These are phyloP conservation scores for Bryum argenteum DNA, from an alignment of 225 moss, liverwort and hornwort species.

Conservation along the genomic window DNA sequence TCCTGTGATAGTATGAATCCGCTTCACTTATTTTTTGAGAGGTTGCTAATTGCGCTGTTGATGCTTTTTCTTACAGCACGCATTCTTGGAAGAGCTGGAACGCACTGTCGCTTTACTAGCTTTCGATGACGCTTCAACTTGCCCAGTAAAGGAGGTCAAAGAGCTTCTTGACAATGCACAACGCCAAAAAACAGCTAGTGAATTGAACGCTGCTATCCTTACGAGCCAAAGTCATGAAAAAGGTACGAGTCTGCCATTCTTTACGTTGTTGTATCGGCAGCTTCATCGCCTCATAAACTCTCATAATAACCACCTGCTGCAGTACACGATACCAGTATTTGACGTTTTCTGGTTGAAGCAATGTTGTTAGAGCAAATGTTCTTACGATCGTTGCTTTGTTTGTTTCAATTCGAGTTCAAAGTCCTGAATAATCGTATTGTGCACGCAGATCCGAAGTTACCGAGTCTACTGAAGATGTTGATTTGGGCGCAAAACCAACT, in stretches of 20 bases:
- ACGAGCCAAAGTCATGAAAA: slow-evolving; percentile 98
- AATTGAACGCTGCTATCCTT: slow-evolving; percentile 90
- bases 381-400: not conserved
- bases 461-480: slow-evolving; percentile 91
- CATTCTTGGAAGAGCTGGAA: slow-evolving; percentile 92
- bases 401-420: not conserved
- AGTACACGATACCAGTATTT: not conserved
- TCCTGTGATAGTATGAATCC: not conserved
- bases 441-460: slow-evolving; percentile 86
- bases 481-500: slow-evolving; percentile 95
- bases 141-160: slow-evolving; percentile 91
- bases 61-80: slow-evolving; percentile 56
- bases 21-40: slow-evolving; percentile 13
- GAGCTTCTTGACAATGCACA: slow-evolving; percentile 92
- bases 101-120: slow-evolving; percentile 87
- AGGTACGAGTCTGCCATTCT: slow-evolving; percentile 44
- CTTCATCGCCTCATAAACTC: not conserved
- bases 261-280: not conserved
- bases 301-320: not conserved
- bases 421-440: not conserved
- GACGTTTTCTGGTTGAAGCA: not conserved
- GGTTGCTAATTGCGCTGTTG: slow-evolving; percentile 24
- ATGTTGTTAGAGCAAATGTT: not conserved
- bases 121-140: slow-evolving; percentile 89
- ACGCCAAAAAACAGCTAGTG: slow-evolving; percentile 96